Evolutionary conservation across 768 basidiomycete genomes (phyloP).

Genomic region (Chiua virens): DNA sequence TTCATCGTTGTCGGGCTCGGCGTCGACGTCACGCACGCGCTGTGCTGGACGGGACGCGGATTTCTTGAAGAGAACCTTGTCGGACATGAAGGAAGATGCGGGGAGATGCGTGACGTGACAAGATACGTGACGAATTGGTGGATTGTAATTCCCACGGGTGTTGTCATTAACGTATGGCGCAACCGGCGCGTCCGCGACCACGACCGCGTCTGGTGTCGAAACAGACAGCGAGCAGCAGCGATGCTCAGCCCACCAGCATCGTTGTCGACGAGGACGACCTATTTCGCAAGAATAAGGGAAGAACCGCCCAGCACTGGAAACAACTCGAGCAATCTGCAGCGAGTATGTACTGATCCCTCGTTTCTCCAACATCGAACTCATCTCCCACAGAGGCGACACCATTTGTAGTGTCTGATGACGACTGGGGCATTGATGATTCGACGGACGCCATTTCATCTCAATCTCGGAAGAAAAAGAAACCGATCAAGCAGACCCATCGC

Average conservation of each 20-base stretch:
- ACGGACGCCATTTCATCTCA: conserved; percentile 29
- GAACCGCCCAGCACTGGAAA: conserved; percentile 58
- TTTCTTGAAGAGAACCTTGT: conserved; percentile 44
- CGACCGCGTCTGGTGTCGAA: conserved; percentile 48
- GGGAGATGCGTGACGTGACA: conserved; percentile 31
- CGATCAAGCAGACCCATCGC: conserved; percentile 25
- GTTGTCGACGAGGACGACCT: conserved; percentile 61
- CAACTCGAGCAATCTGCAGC: conserved; percentile 55
- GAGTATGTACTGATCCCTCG: conserved; percentile 39
- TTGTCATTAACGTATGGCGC: conserved; percentile 24
- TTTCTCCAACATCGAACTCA: conserved; percentile 2
- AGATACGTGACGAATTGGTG: conserved; percentile 14
- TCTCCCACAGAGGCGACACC: conserved; percentile 23
- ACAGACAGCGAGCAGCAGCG: conserved; percentile 7
- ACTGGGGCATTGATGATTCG: conserved; percentile 20
- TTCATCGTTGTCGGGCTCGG: conserved; percentile 28
- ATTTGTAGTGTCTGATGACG: conserved; percentile 20
- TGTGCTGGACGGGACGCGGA: conserved; percentile 40
- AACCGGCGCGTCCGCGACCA: conserved; percentile 47
- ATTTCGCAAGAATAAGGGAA: conserved; percentile 66
- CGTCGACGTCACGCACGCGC: conserved; percentile 40
- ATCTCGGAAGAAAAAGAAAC: conserved; percentile 41
- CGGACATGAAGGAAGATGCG: conserved; percentile 9
- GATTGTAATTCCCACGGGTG: conserved; percentile 30
- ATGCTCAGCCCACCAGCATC: conserved; percentile 6